Base-by-base conservation (phyloP, 2,329 filamentous ascomycete genomes). In the Cladosporium austrohemisphaericum region DNA sequence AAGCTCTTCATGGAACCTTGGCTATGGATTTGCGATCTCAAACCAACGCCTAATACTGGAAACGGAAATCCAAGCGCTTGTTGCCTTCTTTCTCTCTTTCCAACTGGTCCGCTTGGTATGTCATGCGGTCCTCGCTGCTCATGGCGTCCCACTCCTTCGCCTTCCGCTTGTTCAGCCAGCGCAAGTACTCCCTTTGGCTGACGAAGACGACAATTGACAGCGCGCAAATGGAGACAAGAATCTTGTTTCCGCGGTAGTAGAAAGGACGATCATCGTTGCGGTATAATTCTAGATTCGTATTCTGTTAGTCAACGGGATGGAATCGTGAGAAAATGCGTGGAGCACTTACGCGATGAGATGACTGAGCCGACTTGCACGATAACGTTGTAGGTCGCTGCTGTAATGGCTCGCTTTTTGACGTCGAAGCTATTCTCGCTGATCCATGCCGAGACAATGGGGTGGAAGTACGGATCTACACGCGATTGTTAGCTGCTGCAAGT, bases 401-500 rank as follows among this genome's bases (percentile, higher is more conserved):
- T 66, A 2, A 72, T 66, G 7, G 68, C 65, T 29, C 82, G 71
- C 5, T 78, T 80, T 9, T 81, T 72, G 8, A 86, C 80, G 1
- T 76, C 73, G 54, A 82, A 81, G 2, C 80, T 77, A 59, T 85
- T 86, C 44, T 80, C 74, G 2, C 78, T 81, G 1, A 76, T 81
- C 65, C 80, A 77, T 0, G 75, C 80, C 0, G 84, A 81, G 2
- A 81, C 65, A 23, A 84, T 77, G 0, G 81, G 78, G 58, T 84
- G 75, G 40, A 71, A 66, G 47, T 71, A 73, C 0, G 70, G 69
- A 28, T 71, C 65, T 4, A 68, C 0, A 64, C 65, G 20, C 70
- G 63, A 1, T 71, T 44, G 23, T 71, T 56, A 8, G 65, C 66
- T 3, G 59, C 63, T 1, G 71, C 49, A 0, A 53, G 54, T 53